A percentile compares a stretch with the other conserved stretches of the same genome.
phyloP scores from a whole-genome alignment of 352 stramenopile genomes.

The Globisporangium solare region DNA sequence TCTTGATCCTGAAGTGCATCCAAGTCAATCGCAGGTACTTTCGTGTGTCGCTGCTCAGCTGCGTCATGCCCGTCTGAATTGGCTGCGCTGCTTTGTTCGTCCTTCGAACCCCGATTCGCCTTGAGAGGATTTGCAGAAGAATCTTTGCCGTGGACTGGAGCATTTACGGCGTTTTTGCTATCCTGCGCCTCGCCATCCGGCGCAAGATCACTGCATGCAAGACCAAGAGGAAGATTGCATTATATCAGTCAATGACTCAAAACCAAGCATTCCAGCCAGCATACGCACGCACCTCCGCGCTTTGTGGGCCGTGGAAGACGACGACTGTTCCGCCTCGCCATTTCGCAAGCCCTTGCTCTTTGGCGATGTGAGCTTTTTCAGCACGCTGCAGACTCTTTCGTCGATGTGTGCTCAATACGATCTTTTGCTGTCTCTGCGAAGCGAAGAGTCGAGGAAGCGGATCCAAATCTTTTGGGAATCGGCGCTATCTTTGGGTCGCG shows the following conservation, averaged over 20 bases:
- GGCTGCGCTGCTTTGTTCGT: background rate
- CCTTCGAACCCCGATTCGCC: background rate
- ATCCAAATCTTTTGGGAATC: background rate
- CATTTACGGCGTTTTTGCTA: background rate
- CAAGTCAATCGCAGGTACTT: background rate
- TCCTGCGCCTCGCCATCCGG: background rate
- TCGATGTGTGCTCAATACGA: background rate
- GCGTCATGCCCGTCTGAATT: background rate
- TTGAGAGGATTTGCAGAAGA: background rate
- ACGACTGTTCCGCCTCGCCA: background rate
- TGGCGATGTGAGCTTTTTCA: constrained; percentile 50
- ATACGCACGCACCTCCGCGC: constrained; percentile 1
- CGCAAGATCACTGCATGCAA: constrained; percentile 1
- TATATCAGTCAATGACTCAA: background rate
- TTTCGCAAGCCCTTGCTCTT: constrained; percentile 7
- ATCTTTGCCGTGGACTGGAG: background rate
- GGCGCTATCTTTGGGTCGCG: background rate
- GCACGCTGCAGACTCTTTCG: constrained; percentile 15
- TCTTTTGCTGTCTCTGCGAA: background rate
- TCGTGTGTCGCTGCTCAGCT: background rate
- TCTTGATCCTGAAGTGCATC: background rate
- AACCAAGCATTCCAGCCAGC: background rate
- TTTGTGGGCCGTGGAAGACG: background rate
- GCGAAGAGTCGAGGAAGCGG: too few species aligned
- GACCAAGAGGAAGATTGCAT: background rate